Evolutionary conservation across 2,329 filamentous ascomycete species (phyloP), one percentile per base, ranked within the genome.

Genomic region (Drechslerella stenobrocha): DNA sequence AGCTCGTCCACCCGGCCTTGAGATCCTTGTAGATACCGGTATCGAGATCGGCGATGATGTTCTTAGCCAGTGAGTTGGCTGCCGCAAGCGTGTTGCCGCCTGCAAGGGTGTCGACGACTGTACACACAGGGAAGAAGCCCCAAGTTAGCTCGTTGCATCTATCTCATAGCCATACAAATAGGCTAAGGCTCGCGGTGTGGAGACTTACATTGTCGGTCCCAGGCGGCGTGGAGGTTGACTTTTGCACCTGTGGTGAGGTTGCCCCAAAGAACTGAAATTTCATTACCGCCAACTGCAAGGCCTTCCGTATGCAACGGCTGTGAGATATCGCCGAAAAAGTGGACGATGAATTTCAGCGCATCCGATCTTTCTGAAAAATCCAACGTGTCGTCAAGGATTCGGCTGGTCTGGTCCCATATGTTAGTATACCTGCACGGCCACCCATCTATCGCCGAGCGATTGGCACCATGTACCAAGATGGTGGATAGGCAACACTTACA

Each of bases 161-260:
- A 96, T 90, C 75, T 95, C 90, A 73, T 87, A 95, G 78, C 89
- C 93, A 70, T 81, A 84, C 79, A 81, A 90, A 76, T 78, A 89
- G 75, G 80, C 87, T 75, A 74, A 86, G 18, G 76, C 9, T 13
- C 22, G 15, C 28, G 11, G 11, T 30, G 28, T 30, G 28, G 28
- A 30, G 22, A 18, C 61, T 5, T 60, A 67, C 55, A 53, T 3
- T 60, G 83, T 55, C 81, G 83, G 74, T 89, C 87, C 87, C 87
- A 90, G 18, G 88, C 83, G 65, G 86, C 80, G 73, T 89, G 87
- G 50, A 90, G 79, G 73, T 89, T 89, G 58, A 82, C 80, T 28
- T 78, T 75, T 23, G 75, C 8, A 18, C 6, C 15, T 75, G 2
- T 80, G 80, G 9, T 45, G 11, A 24, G 40, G 15, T 40, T 46